Evolutionary conservation across 768 basidiomycete genomes (phyloP).

Genomic region (Mrakia gelida): DNA sequence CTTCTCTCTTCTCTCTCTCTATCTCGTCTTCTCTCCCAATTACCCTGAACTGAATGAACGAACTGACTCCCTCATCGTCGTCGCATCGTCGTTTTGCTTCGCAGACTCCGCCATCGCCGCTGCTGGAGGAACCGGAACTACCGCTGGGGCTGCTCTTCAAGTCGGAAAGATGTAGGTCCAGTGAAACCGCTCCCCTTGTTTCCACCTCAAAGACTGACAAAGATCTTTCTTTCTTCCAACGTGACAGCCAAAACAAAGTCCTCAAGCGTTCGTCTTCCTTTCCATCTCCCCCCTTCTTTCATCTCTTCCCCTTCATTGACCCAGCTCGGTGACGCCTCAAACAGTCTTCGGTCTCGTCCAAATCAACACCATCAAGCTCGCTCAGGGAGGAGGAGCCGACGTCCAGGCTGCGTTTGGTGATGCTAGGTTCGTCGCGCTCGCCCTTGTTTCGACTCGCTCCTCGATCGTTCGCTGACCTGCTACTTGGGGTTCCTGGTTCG

Average conservation of each 20-base stretch:
- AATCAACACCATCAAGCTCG: conserved; percentile 11
- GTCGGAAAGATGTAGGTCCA: conserved; percentile 15
- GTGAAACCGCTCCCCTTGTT: not conserved
- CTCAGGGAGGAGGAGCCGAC: not conserved
- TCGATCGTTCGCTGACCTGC: not conserved
- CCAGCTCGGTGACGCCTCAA: not conserved
- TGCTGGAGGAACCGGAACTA: conserved; percentile 17
- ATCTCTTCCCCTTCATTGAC: not conserved
- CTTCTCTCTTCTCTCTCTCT: no score
- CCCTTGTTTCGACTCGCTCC: no score
- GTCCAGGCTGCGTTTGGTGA: not conserved
- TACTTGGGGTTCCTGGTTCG: no score
- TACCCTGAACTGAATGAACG: no score
- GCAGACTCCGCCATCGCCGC: conserved; percentile 13
- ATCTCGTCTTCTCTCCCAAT: no score
- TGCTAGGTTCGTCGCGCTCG: not conserved
- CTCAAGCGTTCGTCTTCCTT: conserved; percentile 5
- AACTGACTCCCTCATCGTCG: no score
- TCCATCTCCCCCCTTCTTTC: not conserved
- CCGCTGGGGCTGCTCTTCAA: conserved; percentile 20
- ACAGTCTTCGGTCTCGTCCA: conserved; percentile 9
- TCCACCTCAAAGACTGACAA: not conserved
- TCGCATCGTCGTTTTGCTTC: no score
- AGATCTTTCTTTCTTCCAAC: not conserved
- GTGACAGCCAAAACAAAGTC: conserved; percentile 4